Conservation (phyloP, 2,329 filamentous ascomycete species). For the Rhynchosporium secalis region DNA sequence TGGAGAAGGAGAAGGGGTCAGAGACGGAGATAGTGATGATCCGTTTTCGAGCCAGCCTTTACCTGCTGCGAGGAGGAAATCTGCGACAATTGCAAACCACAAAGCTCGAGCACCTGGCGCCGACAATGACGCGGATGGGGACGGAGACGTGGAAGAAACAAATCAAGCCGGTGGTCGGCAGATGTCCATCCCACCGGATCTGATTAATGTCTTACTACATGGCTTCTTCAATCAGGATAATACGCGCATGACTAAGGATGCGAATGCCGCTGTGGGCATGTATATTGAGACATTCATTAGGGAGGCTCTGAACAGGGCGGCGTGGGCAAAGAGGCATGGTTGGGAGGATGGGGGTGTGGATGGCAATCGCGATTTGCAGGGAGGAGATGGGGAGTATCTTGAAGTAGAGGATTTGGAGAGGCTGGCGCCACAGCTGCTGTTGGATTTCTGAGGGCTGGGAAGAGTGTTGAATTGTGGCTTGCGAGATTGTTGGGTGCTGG, state of each 20-base stretch:
- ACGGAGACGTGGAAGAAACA: background rate
- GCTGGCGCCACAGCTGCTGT: constrained; percentile 76
- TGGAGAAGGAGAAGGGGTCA: constrained; percentile 8
- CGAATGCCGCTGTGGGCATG: constrained; percentile 73
- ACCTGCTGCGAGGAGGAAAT: constrained; percentile 1
- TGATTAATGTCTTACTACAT: constrained; percentile 76
- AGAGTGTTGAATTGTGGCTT: background rate
- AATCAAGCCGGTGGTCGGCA: constrained; percentile 5
- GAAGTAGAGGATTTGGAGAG: constrained; percentile 93
- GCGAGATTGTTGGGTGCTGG: background rate
- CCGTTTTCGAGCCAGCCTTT: constrained; percentile 12
- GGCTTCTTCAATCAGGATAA: constrained; percentile 65
- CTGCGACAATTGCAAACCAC: background rate
- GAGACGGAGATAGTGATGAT: constrained; percentile 11
- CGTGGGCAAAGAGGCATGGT: constrained; percentile 62
- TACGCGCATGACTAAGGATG: constrained; percentile 74
- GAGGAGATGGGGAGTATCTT: constrained; percentile 56
- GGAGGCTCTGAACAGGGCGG: constrained; percentile 80
- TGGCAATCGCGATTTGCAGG: constrained; percentile 45
- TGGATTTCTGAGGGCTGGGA: constrained; percentile 68
- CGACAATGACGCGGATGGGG: background rate
- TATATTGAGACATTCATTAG: constrained; percentile 91
- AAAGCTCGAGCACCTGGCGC: background rate
- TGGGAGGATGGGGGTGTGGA: constrained; percentile 36
- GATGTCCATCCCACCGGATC: constrained; percentile 63